Evolutionary conservation across 2,329 filamentous ascomycete species (phyloP).

Genomic region (Claviceps sp.): DNA sequence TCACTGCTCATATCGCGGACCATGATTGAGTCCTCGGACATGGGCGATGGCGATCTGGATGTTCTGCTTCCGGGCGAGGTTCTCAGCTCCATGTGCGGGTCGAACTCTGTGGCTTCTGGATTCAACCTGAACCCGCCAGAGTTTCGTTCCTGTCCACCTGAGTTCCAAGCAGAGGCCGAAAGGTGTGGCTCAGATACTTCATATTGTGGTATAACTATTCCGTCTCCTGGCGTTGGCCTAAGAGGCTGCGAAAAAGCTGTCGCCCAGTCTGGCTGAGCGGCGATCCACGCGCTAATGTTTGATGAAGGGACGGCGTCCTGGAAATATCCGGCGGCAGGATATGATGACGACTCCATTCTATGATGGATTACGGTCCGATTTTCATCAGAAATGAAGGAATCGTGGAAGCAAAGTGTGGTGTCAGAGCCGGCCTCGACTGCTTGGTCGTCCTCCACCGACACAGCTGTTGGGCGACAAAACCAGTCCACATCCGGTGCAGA

Average conservation of each 20-base stretch:
- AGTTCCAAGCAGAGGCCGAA: not conserved
- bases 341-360: not conserved
- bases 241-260: not conserved
- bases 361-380: constrained; percentile 2
- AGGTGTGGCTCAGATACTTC: not conserved
- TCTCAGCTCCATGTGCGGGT: not conserved
- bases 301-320: not conserved
- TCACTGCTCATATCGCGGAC: not conserved
- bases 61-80: not conserved
- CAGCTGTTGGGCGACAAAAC: constrained; percentile 11
- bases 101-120: constrained; percentile 6
- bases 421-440: not conserved
- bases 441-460: not conserved
- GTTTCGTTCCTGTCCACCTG: not conserved
- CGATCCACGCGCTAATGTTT: constrained; percentile 6
- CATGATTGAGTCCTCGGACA: not conserved
- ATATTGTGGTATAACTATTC: not conserved
- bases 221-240: constrained; percentile 4
- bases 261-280: constrained; percentile 2
- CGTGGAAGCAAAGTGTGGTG: not conserved
- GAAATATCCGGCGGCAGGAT: not conserved
- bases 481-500: constrained; percentile 14
- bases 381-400: constrained; percentile 1
- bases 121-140: constrained; percentile 1
- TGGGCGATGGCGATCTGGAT: not conserved